Evolutionary conservation across 2,329 filamentous ascomycete genomes (phyloP).

Genomic region (Alternaria incomplexa): DNA sequence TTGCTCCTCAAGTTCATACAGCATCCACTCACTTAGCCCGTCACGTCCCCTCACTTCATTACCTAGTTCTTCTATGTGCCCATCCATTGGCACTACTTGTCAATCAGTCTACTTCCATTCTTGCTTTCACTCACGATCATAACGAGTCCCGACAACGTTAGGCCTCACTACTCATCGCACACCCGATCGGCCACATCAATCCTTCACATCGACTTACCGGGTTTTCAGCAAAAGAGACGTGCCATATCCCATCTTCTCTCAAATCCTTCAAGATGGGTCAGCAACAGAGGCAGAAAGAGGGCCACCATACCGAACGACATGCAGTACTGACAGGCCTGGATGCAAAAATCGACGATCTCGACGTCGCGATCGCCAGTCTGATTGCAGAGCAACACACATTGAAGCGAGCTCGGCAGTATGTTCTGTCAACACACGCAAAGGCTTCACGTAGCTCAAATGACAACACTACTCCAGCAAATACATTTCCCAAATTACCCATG

Average conservation of each 20-base stretch:
- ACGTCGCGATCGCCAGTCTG: neutral
- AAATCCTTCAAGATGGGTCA: accelerated
- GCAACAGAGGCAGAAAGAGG: neutral
- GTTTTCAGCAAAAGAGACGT: accelerated
- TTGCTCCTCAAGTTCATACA: too few species aligned
- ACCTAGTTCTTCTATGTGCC: too few species aligned
- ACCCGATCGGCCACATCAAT: neutral
- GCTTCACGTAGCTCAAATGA: accelerated
- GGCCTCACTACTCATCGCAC: neutral
- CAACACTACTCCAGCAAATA: accelerated
- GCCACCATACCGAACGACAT: neutral
- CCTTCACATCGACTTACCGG: neutral
- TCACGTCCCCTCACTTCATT: neutral
- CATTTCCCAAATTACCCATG: accelerated
- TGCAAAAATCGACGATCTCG: neutral
- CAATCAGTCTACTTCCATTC: too few species aligned
- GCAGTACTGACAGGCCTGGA: neutral
- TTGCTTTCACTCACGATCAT: neutral
- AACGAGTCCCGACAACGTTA: accelerated
- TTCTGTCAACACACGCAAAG: accelerated
- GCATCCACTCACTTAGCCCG: neutral
- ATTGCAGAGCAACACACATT: neutral
- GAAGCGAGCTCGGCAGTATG: accelerated
- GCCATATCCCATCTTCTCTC: accelerated
- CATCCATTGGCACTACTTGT: too few species aligned